Evolutionary conservation across 371 early-diverging fungal genomes (phyloP).

Genomic region (Phascolomyces articulosus): DNA sequence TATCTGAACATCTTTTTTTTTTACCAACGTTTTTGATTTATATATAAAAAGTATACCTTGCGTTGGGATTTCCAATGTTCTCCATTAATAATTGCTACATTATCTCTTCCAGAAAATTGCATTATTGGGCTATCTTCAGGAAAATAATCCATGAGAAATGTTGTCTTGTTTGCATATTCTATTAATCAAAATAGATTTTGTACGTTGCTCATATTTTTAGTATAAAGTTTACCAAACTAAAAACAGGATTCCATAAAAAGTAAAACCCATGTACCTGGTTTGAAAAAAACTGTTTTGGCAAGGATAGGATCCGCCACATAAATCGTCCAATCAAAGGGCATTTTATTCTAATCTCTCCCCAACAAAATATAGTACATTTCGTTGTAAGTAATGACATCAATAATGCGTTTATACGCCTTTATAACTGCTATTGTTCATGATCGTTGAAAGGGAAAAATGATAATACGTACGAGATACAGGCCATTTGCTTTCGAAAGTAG

Average conservation of each 20-base stretch:
- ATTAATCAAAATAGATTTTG: no score
- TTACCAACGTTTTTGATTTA: no score
- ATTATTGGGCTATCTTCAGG: slow-evolving; percentile 13
- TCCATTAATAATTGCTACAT: slow-evolving; percentile 36
- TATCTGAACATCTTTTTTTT: no score
- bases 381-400: background rate
- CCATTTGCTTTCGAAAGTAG: slow-evolving; percentile 12
- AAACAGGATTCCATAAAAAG: no score
- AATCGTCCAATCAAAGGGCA: slow-evolving; percentile 35
- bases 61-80: slow-evolving; percentile 41
- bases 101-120: slow-evolving; percentile 30
- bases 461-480: slow-evolving; percentile 8
- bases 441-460: background rate
- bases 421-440: no score
- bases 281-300: slow-evolving; percentile 28
- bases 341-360: slow-evolving; percentile 12
- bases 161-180: slow-evolving; percentile 3
- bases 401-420: no score
- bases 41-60: no score
- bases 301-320: slow-evolving; percentile 30
- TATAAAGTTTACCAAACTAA: no score
- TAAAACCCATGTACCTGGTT: slow-evolving; percentile 27
- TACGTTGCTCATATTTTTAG: no score
- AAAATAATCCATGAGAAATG: slow-evolving; percentile 6
- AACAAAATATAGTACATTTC: no score